phyloP scores from a whole-genome alignment of 2,329 filamentous ascomycete species.

The Trichoderma brevicompactum region DNA sequence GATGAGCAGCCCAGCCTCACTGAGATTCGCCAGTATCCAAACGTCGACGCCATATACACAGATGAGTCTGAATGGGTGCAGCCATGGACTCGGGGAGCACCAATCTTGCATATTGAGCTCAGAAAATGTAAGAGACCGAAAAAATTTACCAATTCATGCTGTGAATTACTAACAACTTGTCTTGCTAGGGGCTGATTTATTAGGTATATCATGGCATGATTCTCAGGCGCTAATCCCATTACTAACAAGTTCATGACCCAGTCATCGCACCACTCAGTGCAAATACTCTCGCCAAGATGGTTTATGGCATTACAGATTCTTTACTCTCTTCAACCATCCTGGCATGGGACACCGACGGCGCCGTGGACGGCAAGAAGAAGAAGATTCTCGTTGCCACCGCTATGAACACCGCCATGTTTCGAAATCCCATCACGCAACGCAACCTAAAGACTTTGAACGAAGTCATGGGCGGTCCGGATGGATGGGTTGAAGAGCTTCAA shows the following conservation, averaged over 20 bases:
- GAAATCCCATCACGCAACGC: conserved; percentile 76
- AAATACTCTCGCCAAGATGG: conserved; percentile 85
- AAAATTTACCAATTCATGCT: fast-evolving
- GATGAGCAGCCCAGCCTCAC: conserved; percentile 74
- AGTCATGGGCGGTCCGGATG: conserved; percentile 67
- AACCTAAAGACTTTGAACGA: conserved; percentile 72
- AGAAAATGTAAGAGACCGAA: conserved; percentile 54
- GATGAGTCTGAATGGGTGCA: conserved; percentile 85
- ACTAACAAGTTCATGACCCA: conserved; percentile 42
- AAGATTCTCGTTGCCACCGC: conserved; percentile 76
- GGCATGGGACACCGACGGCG: conserved; percentile 82
- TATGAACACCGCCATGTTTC: conserved; percentile 94
- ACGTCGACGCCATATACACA: conserved; percentile 79
- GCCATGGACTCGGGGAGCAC: conserved; percentile 77
- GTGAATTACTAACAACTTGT: not conserved
- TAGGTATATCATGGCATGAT: not conserved
- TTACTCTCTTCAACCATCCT: conserved; percentile 74
- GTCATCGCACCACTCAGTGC: conserved; percentile 81
- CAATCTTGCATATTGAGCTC: conserved; percentile 89
- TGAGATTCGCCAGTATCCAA: conserved; percentile 62
- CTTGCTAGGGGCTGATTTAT: conserved; percentile 65
- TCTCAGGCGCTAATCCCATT: not conserved
- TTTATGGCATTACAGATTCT: conserved; percentile 76
- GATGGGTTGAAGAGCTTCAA: conserved; percentile 67
- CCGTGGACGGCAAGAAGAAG: conserved; percentile 61